Conservation (phyloP, 768 basidiomycete genomes). For the Chalciporus pseudorubinellus region DNA sequence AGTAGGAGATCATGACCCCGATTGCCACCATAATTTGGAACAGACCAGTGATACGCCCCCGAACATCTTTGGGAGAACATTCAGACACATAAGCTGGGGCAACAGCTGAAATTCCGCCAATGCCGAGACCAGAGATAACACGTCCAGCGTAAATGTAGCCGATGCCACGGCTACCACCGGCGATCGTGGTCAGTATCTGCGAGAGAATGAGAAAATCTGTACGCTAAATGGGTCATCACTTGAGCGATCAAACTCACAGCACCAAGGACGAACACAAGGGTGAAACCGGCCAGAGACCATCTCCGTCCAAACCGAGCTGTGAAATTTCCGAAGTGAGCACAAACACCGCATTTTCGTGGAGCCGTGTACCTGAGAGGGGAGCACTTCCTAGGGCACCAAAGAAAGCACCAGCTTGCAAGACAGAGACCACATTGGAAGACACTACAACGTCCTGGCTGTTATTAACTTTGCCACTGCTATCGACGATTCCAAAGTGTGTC, state of each 20-base stretch:
- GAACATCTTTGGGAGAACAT: slow-evolving; percentile 82
- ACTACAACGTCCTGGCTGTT: slow-evolving; percentile 44
- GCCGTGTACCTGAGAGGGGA: slow-evolving; percentile 57
- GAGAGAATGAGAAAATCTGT: background rate
- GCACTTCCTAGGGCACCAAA: slow-evolving; percentile 80
- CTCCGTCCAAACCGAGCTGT: slow-evolving; percentile 65
- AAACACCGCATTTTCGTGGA: background rate
- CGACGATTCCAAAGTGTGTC: slow-evolving; percentile 56
- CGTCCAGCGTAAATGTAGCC: slow-evolving; percentile 78
- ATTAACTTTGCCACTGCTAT: slow-evolving; percentile 43
- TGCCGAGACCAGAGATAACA: slow-evolving; percentile 75
- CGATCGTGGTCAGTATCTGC: slow-evolving; percentile 70
- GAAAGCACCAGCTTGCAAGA: slow-evolving; percentile 85
- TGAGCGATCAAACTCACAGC: slow-evolving; percentile 50
- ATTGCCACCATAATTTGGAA: slow-evolving; percentile 86
- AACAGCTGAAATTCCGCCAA: slow-evolving; percentile 81
- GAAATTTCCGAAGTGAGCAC: background rate
- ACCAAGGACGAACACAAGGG: slow-evolving; percentile 64
- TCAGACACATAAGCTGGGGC: slow-evolving; percentile 86
- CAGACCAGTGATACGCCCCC: slow-evolving; percentile 80
- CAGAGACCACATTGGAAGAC: slow-evolving; percentile 84
- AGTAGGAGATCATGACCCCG: slow-evolving; percentile 85
- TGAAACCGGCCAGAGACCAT: slow-evolving; percentile 59
- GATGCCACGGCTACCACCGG: slow-evolving; percentile 54
- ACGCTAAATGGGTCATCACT: no score